Percentiles rank a stretch among this genome's conserved stretches.
Conservation (phyloP, 202 grass and related monocot genomes). For the Sporobolus alterniflorus region DNA sequence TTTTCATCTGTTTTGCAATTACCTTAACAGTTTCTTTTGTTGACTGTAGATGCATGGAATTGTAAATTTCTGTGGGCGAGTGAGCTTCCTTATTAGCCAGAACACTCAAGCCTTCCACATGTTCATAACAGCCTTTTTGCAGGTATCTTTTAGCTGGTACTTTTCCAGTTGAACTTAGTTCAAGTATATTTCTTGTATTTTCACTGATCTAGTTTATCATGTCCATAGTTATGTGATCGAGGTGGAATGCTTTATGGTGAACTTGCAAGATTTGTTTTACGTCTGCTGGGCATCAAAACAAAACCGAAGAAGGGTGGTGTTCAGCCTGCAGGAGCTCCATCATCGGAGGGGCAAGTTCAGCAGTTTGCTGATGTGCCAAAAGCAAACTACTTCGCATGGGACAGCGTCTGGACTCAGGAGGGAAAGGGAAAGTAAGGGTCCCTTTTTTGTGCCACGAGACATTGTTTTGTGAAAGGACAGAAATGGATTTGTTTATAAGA, state of each 20-base stretch:
- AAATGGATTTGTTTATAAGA: too few relatives aligned
- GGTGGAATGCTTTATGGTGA: conserved; percentile 88
- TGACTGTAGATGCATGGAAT: conserved; percentile 77
- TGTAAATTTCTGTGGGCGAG: conserved; percentile 93
- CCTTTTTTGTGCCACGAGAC: too few relatives aligned
- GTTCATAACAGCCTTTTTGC: conserved; percentile 84
- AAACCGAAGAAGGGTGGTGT: conserved; percentile 49
- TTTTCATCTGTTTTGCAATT: neutral
- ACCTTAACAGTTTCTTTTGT: neutral
- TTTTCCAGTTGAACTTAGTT: conserved; percentile 1
- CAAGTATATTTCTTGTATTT: neutral
- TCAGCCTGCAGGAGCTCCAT: conserved; percentile 22
- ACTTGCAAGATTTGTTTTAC: conserved; percentile 75
- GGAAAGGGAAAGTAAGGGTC: too few relatives aligned
- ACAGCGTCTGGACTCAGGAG: conserved; percentile 21
- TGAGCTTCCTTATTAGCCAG: conserved; percentile 81
- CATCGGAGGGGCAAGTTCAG: conserved; percentile 26
- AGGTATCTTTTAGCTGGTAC: conserved; percentile 51
- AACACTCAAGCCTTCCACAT: conserved; percentile 99
- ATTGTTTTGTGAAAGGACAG: too few relatives aligned
- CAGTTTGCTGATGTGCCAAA: conserved; percentile 53
- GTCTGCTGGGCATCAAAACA: conserved; percentile 76
- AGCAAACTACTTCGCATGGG: conserved; percentile 62
- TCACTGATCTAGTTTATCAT: conserved; percentile 16
- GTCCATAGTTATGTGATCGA: conserved; percentile 73